Evolutionary conservation across 805 yeast genomes (phyloP), one percentile per base, ranked within the genome.

Genomic region (Lipomyces sp.): DNA sequence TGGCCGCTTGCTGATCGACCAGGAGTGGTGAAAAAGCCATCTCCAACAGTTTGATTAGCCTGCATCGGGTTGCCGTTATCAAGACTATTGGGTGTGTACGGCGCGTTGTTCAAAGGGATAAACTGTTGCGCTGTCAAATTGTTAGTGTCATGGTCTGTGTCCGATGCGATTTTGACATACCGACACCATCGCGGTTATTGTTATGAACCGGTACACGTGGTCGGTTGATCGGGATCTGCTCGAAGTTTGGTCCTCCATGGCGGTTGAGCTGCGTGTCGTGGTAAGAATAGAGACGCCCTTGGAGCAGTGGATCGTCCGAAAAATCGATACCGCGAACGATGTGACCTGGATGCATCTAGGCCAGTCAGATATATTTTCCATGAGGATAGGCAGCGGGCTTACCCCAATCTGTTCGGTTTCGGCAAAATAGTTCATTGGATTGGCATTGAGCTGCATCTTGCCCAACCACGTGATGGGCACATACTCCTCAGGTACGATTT

Each of bases 401-500:
- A 50, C 54, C 0, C 95, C 96, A 70, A 87, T 89, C 77, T 90
- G 95, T 77, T 90, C 96, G 64, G 89, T 84, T 77, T 90, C 96
- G 60, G 97, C 96, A 77, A 90, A 90, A 80, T 87, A 92, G 79
- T 91, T 91, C 78, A 85, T 81, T 67, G 97, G 54, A 80, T 91
- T 91, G 79, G 89, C 90, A 78, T 92, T 89, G 77, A 91, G 80
- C 1, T 85, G 86, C 72, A 90, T 80, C 77, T 87, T 87, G 77
- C 96, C 97, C 77, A 91, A 88, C 78, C 87, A 87, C 78, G 97
- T 86, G 80, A 92, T 79, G 75, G 97, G 97, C 83, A 86, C 92
- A 64, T 90, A 87, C 73, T 80, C 81, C 76, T 92, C 95, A 48
- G 97, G 91, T 97, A 97, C 92, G 64, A 90, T 89, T 81, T 92